Conservation (phyloP, 179 eudicot species). For the Spinacia oleracea region DNA sequence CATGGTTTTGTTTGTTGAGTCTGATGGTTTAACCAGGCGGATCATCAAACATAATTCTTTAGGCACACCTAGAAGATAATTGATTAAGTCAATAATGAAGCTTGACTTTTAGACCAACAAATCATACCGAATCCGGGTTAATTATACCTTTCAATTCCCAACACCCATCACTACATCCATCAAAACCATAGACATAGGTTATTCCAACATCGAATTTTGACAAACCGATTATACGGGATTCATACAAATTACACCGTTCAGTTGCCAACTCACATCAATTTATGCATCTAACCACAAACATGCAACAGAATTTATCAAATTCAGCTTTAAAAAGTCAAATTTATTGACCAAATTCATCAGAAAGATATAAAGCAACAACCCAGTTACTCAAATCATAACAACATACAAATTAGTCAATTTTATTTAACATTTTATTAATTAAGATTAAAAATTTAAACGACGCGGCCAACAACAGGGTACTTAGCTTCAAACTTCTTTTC, state of each 20-base stretch:
- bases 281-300: background rate
- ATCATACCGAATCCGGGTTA: background rate
- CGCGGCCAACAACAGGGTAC: constrained; percentile 81
- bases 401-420: background rate
- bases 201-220: background rate
- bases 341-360: background rate
- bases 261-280: background rate
- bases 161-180: background rate
- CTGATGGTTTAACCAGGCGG: too few relatives aligned
- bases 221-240: background rate
- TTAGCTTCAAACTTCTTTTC: constrained; percentile 88
- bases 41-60: too few relatives aligned
- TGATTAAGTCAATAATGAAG: background rate
- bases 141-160: background rate
- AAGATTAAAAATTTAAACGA: constrained; percentile 22
- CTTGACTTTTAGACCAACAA: background rate
- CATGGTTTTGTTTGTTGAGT: too few relatives aligned
- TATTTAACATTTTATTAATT: background rate
- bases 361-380: constrained; percentile 8
- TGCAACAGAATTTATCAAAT: background rate
- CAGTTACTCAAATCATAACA: background rate
- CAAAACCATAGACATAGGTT: background rate
- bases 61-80: background rate
- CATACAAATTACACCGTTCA: background rate
- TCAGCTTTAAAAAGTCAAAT: constrained; percentile 5